Evolutionary conservation across 23 red algal species (phyloP).

Genomic region (Gracilaria caudata): DNA sequence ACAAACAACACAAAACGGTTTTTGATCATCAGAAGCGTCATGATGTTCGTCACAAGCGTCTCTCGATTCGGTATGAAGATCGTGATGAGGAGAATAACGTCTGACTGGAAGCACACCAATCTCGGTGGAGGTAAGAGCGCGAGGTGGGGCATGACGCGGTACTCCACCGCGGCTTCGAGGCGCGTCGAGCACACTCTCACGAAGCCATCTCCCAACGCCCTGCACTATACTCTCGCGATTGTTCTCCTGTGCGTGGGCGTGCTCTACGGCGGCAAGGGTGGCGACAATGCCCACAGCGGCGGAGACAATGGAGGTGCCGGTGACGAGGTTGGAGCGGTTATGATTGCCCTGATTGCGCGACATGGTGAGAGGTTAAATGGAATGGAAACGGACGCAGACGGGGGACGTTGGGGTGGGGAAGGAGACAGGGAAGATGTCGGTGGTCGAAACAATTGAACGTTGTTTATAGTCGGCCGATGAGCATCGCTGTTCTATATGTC

Average conservation of each 20-base stretch:
- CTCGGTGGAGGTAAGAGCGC: constrained; percentile 38
- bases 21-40: neutral
- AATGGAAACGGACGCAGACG: neutral
- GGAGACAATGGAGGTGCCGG: constrained; percentile 38
- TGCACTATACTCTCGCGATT: constrained; percentile 62
- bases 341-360: constrained; percentile 43
- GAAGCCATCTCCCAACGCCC: constrained; percentile 57
- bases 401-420: neutral
- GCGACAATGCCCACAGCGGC: constrained; percentile 61
- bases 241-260: constrained; percentile 62
- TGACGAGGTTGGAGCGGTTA: constrained; percentile 25
- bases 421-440: neutral
- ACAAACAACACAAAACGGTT: constrained; percentile 66
- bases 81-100: constrained; percentile 9
- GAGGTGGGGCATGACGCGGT: constrained; percentile 13
- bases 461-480: neutral
- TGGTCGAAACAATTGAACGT: neutral
- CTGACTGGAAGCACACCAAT: constrained; percentile 50
- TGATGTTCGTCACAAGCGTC: constrained; percentile 15
- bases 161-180: neutral
- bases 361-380: neutral
- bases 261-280: constrained; percentile 49
- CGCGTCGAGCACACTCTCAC: constrained; percentile 39
- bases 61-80: neutral
- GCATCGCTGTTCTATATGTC: neutral